Conservation (phyloP, 2,329 filamentous ascomycete species). For the Monosporascus sp. region DNA sequence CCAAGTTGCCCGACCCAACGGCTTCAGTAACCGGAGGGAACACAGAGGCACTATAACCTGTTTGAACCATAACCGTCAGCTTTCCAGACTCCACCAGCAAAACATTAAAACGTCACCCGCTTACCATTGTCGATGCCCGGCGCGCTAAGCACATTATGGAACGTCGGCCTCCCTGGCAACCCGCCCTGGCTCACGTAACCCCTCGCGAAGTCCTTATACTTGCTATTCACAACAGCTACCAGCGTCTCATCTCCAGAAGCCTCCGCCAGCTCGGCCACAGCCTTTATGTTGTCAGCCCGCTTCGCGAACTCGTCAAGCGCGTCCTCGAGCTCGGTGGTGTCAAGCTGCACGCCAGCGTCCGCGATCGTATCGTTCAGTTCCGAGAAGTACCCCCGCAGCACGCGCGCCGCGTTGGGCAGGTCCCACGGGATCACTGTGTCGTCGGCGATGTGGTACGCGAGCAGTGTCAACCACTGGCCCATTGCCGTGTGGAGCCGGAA, state of each 20-base stretch:
- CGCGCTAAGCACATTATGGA: conserved; percentile 3
- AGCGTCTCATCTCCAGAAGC: background rate
- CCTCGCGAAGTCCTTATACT: conserved; percentile 5
- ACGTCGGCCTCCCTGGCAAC: conserved; percentile 3
- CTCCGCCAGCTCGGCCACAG: background rate
- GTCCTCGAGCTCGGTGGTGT: conserved; percentile 1
- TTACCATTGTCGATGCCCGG: conserved; percentile 4
- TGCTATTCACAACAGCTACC: conserved; percentile 1
- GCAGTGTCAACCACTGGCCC: conserved; percentile 27
- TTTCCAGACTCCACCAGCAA: no score
- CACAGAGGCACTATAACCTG: conserved; percentile 3
- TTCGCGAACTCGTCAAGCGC: background rate
- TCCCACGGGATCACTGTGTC: conserved; percentile 5
- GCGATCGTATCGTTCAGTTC: conserved; percentile 1
- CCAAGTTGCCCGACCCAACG: conserved; percentile 1
- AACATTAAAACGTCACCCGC: background rate
- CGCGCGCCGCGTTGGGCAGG: background rate
- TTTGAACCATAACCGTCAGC: no score
- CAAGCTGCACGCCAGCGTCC: background rate
- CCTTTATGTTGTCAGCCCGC: background rate
- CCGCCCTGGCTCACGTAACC: conserved; percentile 3
- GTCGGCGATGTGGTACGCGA: conserved; percentile 5
- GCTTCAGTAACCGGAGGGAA: conserved; percentile 5
- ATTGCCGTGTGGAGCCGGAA: conserved; percentile 44
- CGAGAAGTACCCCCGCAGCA: conserved; percentile 1